These are phyloP conservation scores for Antrodiella citrinella DNA, from an alignment of 768 basidiomycete species.

Conservation along the genomic window DNA sequence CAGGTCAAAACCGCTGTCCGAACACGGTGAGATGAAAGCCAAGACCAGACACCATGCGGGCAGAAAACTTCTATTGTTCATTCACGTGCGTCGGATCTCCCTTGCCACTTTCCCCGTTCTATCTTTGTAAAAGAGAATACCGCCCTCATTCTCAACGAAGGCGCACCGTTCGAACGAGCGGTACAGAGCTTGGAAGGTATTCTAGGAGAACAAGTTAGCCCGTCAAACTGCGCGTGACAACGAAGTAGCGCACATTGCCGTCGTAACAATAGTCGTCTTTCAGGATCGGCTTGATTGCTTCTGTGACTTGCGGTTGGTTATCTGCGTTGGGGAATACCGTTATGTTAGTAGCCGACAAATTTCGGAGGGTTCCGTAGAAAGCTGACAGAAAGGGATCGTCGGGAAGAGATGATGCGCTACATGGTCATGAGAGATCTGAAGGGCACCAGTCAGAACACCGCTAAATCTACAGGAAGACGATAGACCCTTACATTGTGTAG, in stretches of 20 bases:
- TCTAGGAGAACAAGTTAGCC: slow-evolving; percentile 4
- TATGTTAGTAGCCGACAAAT: neutral
- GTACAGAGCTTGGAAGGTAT: slow-evolving; percentile 22
- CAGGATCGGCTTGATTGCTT: slow-evolving; percentile 43
- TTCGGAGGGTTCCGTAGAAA: neutral
- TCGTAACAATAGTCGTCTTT: slow-evolving; percentile 55
- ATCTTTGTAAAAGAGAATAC: slow-evolving; percentile 24
- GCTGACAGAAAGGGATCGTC: slow-evolving; percentile 50
- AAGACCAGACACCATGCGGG: too few relatives aligned
- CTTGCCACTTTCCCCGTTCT: slow-evolving; percentile 11
- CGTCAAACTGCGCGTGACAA: neutral
- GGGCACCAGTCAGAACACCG: neutral
- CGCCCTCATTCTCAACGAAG: slow-evolving; percentile 24
- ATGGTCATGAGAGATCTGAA: slow-evolving; percentile 32
- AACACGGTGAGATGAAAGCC: too few relatives aligned
- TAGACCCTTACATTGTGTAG: slow-evolving; percentile 21
- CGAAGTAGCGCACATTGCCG: slow-evolving; percentile 32
- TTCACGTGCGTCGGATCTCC: too few relatives aligned
- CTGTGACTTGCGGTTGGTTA: slow-evolving; percentile 50
- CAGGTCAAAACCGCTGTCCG: too few relatives aligned
- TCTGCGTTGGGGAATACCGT: too few relatives aligned
- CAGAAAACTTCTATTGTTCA: too few relatives aligned
- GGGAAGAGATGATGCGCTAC: slow-evolving; percentile 57
- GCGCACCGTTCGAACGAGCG: slow-evolving; percentile 24
- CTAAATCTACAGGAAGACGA: neutral